Evolutionary conservation across 805 yeast species (phyloP), one percentile per base, ranked within the genome.

Genomic region (Candida nemodendra): DNA sequence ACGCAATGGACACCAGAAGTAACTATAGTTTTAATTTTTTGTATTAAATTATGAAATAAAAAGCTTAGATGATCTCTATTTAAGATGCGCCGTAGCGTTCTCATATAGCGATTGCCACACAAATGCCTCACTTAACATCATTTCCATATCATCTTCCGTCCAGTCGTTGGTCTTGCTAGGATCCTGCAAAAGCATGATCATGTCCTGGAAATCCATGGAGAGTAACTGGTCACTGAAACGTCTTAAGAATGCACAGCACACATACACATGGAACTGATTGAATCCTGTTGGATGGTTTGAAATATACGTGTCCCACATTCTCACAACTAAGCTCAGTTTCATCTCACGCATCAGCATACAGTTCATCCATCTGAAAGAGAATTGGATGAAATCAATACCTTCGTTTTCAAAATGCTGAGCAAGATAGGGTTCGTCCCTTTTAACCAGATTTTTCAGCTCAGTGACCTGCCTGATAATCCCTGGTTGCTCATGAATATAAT

Each of bases 291-390:
- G 81, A 15, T 76, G 74, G 55, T 85, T 89, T 34, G 86, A 75
- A 3, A 85, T 61, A 59, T 93, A 93, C 0, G 99, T 90, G 57
- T 93, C 99, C 98, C 99, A 93, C 95, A 93, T 91, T 39, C 99
- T 72, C 16, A 90, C 80, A 4, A 90, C 84, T 43, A 87, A 76
- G 21, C 69, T 68, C 54, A 93, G 79, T 28, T 82, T 78, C 30
- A 93, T 71, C 54, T 93, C 99, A 48, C 99, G 77, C 99, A 93
- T 93, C 34, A 93, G 67, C 54, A 93, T 68, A 66, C 99, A 93
- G 64, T 93, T 93, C 98, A 93, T 93, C 99, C 99, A 93, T 50
- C 99, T 72, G 66, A 93, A 93, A 15, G 96, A 79, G 62, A 93
- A 93, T 62, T 93, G 99, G 47, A 93, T 79, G 55, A 93, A 93